phyloP scores from a whole-genome alignment of 306 rosid genomes.

The Carpinus viminea region DNA sequence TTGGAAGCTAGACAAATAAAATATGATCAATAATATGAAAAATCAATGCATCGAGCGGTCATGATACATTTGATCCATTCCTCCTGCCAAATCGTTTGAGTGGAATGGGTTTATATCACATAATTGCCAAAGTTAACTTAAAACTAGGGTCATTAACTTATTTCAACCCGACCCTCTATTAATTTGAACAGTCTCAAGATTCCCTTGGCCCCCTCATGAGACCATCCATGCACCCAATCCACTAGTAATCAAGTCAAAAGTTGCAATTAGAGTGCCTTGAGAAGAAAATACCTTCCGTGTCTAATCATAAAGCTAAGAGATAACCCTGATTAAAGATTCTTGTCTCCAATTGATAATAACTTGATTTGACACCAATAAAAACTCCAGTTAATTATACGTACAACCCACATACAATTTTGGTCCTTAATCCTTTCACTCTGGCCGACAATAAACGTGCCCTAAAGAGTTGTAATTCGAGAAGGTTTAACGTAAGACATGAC shows the following conservation, averaged over 20 bases:
- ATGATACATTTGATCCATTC: not conserved
- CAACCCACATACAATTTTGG: not conserved
- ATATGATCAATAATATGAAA: not conserved
- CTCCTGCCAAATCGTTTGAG: slow-evolving; percentile 8
- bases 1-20: no score
- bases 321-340: slow-evolving; percentile 45
- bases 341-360: slow-evolving; percentile 45
- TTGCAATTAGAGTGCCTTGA: slow-evolving; percentile 64
- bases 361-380: slow-evolving; percentile 48
- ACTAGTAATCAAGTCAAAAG: slow-evolving; percentile 65
- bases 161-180: slow-evolving; percentile 31
- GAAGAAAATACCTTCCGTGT: slow-evolving; percentile 49
- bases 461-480: no score
- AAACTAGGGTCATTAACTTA: slow-evolving; percentile 40
- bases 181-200: slow-evolving; percentile 36
- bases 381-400: slow-evolving; percentile 31
- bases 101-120: slow-evolving; percentile 28
- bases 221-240: slow-evolving; percentile 41
- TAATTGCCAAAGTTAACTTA: slow-evolving; percentile 39
- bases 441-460: no score
- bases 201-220: slow-evolving; percentile 52
- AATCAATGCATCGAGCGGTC: not conserved
- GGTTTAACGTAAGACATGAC: not conserved
- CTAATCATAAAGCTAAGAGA: slow-evolving; percentile 38
- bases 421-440: not conserved